Percentiles rank a stretch among this genome's conserved stretches.
Conservation (phyloP, 2,329 filamentous ascomycete species). For the Neonectria neomacrospora region DNA sequence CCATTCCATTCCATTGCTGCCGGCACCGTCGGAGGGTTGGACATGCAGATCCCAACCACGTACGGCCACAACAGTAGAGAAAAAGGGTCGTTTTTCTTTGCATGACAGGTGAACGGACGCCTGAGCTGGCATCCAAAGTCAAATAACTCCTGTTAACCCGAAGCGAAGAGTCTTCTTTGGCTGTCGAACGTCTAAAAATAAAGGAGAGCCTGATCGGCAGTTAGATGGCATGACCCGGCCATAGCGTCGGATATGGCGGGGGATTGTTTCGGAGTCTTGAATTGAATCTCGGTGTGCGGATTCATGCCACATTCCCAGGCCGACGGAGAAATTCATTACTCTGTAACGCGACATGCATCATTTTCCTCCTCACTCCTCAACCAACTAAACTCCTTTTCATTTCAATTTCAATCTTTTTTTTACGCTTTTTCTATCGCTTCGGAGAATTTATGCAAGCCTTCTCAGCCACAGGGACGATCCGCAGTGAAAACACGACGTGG, state of each 20-base stretch:
- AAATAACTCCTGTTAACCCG: neutral
- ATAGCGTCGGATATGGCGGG: neutral
- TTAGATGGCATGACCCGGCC: neutral
- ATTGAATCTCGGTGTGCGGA: neutral
- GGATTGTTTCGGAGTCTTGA: neutral
- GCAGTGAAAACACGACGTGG: neutral
- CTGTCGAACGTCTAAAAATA: neutral
- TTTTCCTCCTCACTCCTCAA: neutral
- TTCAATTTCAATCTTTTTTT: neutral
- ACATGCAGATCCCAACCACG: slow-evolving; percentile 1
- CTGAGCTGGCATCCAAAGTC: neutral
- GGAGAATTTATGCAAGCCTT: too few species aligned
- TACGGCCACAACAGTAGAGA: neutral
- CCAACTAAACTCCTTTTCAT: neutral
- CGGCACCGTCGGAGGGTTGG: neutral
- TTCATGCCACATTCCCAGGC: neutral
- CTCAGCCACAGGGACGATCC: neutral
- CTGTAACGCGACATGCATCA: neutral
- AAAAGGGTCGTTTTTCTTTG: neutral
- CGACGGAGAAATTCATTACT: neutral
- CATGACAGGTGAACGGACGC: neutral
- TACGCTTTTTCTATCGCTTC: too few species aligned
- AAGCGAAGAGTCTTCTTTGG: neutral
- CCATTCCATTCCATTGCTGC: neutral
- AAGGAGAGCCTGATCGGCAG: neutral